A percentile compares a stretch with the other conserved stretches of the same genome.
These are phyloP conservation scores for Ceratocystis cacaofunesta DNA, from an alignment of 2,329 filamentous ascomycete genomes.

Conservation along the genomic window DNA sequence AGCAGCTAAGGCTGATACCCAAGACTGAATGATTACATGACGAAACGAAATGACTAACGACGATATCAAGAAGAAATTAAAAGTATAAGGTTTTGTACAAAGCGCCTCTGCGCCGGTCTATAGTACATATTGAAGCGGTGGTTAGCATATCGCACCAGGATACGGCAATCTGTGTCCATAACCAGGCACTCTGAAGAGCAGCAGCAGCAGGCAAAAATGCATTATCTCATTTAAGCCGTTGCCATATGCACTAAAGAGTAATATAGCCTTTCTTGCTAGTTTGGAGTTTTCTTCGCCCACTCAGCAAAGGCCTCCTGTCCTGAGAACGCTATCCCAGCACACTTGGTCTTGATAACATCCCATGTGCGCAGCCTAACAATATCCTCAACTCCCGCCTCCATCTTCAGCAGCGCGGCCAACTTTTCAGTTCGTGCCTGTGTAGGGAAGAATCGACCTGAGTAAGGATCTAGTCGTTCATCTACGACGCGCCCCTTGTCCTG, in stretches of 20 bases:
- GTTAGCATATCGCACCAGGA: background rate
- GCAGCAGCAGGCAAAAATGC: background rate
- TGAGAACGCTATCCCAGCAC: conserved; percentile 31
- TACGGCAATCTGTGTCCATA: background rate
- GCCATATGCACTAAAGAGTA: background rate
- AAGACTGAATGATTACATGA: no score
- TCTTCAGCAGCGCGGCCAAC: conserved; percentile 56
- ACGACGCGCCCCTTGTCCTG: conserved; percentile 59
- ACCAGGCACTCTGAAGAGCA: background rate
- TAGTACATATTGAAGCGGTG: background rate
- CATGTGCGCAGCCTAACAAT: conserved; percentile 75
- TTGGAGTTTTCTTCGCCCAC: conserved; percentile 37
- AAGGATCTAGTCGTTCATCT: conserved; percentile 83
- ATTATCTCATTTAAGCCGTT: background rate
- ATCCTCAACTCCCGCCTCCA: conserved; percentile 60
- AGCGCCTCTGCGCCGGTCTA: background rate
- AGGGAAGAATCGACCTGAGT: conserved; percentile 70
- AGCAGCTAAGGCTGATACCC: background rate
- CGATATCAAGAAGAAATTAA: background rate
- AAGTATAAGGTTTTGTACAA: background rate
- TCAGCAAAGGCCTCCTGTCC: conserved; percentile 40
- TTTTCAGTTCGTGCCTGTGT: conserved; percentile 66
- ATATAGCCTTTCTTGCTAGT: conserved; percentile 12
- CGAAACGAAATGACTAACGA: background rate
- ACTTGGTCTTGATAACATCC: conserved; percentile 62